Base-by-base conservation (phyloP, 2,329 filamentous ascomycete species). In the Tolypocladium cylindrosporum region DNA sequence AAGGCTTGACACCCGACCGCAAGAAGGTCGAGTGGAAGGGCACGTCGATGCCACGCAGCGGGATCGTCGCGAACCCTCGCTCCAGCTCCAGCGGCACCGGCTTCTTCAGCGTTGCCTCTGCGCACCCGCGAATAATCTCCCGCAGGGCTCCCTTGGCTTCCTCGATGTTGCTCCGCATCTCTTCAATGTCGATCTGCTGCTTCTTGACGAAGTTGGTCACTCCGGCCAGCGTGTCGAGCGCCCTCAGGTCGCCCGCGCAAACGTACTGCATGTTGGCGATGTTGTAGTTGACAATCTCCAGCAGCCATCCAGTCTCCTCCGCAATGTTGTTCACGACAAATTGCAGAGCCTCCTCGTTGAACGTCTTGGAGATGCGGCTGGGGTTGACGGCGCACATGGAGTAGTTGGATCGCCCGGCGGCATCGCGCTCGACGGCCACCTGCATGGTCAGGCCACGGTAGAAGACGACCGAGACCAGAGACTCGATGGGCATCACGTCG, bases 401-500 rank as follows among this genome's bases (percentile, higher is more conserved):
- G 81, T 99, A 99, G 81, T 97, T 97, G 66, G 92, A 97, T 58
- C 94, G 89, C 42, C 94, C 94, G 63, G 85, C 80, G 59, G 88
- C 92, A 72, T 99, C 94, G 71, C 94, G 91, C 79, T 97, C 94
- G 63, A 99, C 94, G 31, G 94, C 94, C 54, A 99, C 94, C 77
- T 99, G 94, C 94, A 99, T 99, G 27, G 94, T 99, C 69, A 99
- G 79, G 69, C 94, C 94, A 74, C 94, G 91, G 79, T 99, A 99
- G 83, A 99, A 99, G 57, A 99, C 95, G 53, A 99, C 94, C 0
- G 94, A 97, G 2, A 99, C 94, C 73, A 99, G 81, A 66, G 89
- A 94, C 80, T 99, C 94, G 68, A 99, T 99, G n/a, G 95, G 94
- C 90, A 99, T 96, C 71, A 99, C 94, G 69, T 99, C 93, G 13